phyloP scores from a whole-genome alignment of 75 land plant species.

The Azolla pinnata region DNA sequence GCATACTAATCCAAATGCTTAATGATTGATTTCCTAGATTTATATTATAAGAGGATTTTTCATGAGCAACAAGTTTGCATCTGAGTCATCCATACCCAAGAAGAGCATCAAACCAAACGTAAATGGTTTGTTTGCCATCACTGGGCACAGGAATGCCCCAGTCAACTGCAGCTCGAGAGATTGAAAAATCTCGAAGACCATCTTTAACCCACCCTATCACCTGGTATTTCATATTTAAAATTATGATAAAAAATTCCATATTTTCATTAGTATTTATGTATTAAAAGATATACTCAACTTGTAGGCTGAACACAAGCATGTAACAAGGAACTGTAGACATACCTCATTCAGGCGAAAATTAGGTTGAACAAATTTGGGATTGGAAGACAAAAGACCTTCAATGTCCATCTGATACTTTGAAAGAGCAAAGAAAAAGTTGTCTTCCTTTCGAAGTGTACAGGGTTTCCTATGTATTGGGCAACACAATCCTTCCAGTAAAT shows the following conservation, averaged over 20 bases:
- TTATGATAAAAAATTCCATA: no score
- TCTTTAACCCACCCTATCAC: conserved; percentile 83
- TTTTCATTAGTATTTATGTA: no score
- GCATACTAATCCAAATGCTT: no score
- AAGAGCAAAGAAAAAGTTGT: conserved; percentile 91
- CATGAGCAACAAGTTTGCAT: background rate
- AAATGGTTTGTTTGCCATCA: conserved; percentile 84
- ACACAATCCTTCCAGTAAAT: conserved; percentile 61
- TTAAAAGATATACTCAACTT: background rate
- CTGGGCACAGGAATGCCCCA: conserved; percentile 98
- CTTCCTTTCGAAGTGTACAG: conserved; percentile 74
- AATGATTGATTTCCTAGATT: no score
- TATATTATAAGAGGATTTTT: no score
- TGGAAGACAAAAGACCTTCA: conserved; percentile 52
- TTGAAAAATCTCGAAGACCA: conserved; percentile 90
- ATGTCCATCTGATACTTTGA: conserved; percentile 77
- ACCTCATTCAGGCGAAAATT: conserved; percentile 91
- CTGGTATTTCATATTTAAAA: no score
- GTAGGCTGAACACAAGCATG: background rate
- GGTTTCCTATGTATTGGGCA: conserved; percentile 91
- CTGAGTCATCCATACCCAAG: conserved; percentile 50
- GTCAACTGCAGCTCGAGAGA: conserved; percentile 91
- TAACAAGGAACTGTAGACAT: background rate
- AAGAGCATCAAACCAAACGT: conserved; percentile 99
- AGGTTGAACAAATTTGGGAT: conserved; percentile 90